Conservation (phyloP, 345 rosid species). For the Physaria fendleri region DNA sequence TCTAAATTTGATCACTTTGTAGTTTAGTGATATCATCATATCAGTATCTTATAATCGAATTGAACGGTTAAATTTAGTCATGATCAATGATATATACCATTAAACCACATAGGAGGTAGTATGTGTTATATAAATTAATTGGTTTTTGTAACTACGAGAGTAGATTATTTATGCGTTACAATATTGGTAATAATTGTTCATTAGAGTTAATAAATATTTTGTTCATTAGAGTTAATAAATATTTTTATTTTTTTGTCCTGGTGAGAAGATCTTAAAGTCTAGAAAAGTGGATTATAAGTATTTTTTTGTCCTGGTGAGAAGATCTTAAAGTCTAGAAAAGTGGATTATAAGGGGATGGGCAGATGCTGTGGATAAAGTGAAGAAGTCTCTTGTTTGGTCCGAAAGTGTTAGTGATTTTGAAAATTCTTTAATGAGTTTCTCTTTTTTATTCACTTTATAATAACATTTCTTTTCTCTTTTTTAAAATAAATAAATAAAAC, state of each 20-base stretch:
- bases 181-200: background rate
- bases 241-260: too few species aligned
- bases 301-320: background rate
- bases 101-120: background rate
- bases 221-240: too few species aligned
- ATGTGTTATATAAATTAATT: background rate
- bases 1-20: slow-evolving; percentile 12
- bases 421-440: slow-evolving; percentile 19
- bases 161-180: background rate
- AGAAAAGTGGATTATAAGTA: slow-evolving; percentile 25
- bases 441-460: slow-evolving; percentile 11
- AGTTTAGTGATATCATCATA: slow-evolving; percentile 10
- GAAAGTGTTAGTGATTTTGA: slow-evolving; percentile 20
- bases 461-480: background rate
- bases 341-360: slow-evolving; percentile 32
- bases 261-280: slow-evolving; percentile 14
- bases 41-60: background rate
- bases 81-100: background rate
- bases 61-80: background rate
- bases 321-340: slow-evolving; percentile 22
- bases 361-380: slow-evolving; percentile 26
- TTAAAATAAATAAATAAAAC: background rate
- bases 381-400: slow-evolving; percentile 29
- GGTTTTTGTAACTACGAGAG: background rate
- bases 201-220: background rate